Evolutionary conservation across 2,329 filamentous ascomycete species (phyloP).

Genomic region (Rutstroemia sp.): DNA sequence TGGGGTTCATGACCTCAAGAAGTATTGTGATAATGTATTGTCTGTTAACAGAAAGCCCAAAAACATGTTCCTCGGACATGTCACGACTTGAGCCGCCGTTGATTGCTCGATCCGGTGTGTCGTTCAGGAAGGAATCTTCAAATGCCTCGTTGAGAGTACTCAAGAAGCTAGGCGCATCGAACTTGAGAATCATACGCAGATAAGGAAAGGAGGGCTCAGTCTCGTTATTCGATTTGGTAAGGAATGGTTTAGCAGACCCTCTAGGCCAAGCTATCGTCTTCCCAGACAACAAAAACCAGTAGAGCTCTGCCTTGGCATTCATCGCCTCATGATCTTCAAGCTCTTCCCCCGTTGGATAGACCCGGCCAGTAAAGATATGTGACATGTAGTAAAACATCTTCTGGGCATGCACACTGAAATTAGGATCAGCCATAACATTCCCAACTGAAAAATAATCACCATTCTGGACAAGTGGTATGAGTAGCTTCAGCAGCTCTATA

Average conservation of each 20-base stretch:
- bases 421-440: slow-evolving; percentile 50
- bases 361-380: slow-evolving; percentile 78
- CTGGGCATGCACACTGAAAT: slow-evolving; percentile 62
- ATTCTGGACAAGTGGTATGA: slow-evolving; percentile 50
- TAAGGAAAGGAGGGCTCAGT: slow-evolving; percentile 77
- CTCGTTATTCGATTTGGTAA: slow-evolving; percentile 48
- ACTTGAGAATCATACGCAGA: slow-evolving; percentile 74
- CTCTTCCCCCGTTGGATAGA: slow-evolving; percentile 79
- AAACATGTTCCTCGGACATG: slow-evolving; percentile 57
- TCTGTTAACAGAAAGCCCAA: slow-evolving; percentile 69
- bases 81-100: slow-evolving; percentile 44
- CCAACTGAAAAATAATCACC: slow-evolving; percentile 45
- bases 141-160: slow-evolving; percentile 96
- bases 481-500: slow-evolving; percentile 70
- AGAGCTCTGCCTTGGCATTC: slow-evolving; percentile 79
- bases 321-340: slow-evolving; percentile 67
- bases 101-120: slow-evolving; percentile 55
- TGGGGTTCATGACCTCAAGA: slow-evolving; percentile 77
- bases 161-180: slow-evolving; percentile 86
- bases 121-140: slow-evolving; percentile 88
- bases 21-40: slow-evolving; percentile 91
- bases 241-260: slow-evolving; percentile 50
- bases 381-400: slow-evolving; percentile 96
- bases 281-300: slow-evolving; percentile 89
- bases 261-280: slow-evolving; percentile 69